Conservation (phyloP, 257 asterid species). For the Rhazya stricta region DNA sequence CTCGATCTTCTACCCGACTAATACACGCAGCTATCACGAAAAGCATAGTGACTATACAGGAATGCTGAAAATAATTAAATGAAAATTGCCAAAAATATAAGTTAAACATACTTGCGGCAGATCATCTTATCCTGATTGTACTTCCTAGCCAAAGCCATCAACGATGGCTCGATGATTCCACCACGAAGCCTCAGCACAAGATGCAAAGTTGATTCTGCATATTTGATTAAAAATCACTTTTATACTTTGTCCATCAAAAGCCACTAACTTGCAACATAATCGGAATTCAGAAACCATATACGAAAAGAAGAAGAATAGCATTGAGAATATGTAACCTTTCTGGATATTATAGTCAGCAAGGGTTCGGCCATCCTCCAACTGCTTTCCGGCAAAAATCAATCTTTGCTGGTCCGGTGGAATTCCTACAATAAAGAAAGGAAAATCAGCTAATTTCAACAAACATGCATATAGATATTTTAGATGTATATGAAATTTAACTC, state of each 20-base stretch:
- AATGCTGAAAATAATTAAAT: not conserved
- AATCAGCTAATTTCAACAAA: not conserved
- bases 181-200: slow-evolving; percentile 44
- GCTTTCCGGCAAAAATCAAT: slow-evolving; percentile 38
- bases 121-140: slow-evolving; percentile 41
- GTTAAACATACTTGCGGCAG: slow-evolving; percentile 34
- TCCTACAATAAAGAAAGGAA: slow-evolving; percentile 11
- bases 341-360: slow-evolving; percentile 40
- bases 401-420: slow-evolving; percentile 44
- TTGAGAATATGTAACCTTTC: slow-evolving; percentile 18
- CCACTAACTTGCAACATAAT: not conserved
- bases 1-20: not conserved
- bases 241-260: too few species aligned
- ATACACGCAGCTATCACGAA: not conserved
- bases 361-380: slow-evolving; percentile 40
- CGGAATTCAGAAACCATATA: not conserved
- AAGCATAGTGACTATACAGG: not conserved
- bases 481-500: not conserved
- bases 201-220: slow-evolving; percentile 35
- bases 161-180: slow-evolving; percentile 37
- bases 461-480: too few species aligned
- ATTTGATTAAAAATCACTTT: too few species aligned
- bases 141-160: slow-evolving; percentile 39
- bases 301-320: not conserved
- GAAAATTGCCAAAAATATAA: not conserved